Base-by-base conservation (phyloP, 805 yeast species). In the Komagataella pastoris region DNA sequence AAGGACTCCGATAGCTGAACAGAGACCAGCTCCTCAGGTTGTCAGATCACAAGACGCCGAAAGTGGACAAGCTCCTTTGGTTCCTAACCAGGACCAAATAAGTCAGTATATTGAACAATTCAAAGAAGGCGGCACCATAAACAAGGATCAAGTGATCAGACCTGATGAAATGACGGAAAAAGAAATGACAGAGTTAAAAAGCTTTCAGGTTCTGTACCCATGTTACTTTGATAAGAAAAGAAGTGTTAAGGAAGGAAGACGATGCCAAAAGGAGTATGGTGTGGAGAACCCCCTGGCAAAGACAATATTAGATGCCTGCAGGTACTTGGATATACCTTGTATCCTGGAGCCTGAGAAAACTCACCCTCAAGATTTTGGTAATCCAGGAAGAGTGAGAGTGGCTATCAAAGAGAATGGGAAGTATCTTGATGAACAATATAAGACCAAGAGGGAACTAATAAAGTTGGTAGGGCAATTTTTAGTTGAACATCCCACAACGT, bases 311-410 rank as follows among this genome's bases (percentile, higher is more conserved):
- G 95, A 88, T 58, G 97, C 96, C 17, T 75, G 74, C 47, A 59
- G 58, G 45, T 40, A 52, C 17, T 49, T 67, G 44, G 53, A 56
- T 17, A 47, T 68, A 8, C 59, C 62, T 6, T 62, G 72, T 2
- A 71, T 83, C 47, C 72, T 81, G 53, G 93, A 87, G 66, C 81
- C 91, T 54, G 88, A 85, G 54, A 93, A 89, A 69, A 67, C 85
- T 1, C 99, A 91, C 67, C 98, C 98, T 10, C 96, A 90, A 65
- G 98, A 91, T 67, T 93, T 84, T 76, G 95, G 98, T 57, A 91
- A 91, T 62, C 95, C 97, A 3, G 99, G 99, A n/a, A 76, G 98
- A 60, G 90, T 93, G 43, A 79, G 96, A 57, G 84, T 89, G 19
- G 70, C 80, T 47, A 57, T 88, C 46, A 83, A 80, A 59, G 75